Conservation (phyloP, 2,329 filamentous ascomycete genomes). For the Fusarium nurragi region DNA sequence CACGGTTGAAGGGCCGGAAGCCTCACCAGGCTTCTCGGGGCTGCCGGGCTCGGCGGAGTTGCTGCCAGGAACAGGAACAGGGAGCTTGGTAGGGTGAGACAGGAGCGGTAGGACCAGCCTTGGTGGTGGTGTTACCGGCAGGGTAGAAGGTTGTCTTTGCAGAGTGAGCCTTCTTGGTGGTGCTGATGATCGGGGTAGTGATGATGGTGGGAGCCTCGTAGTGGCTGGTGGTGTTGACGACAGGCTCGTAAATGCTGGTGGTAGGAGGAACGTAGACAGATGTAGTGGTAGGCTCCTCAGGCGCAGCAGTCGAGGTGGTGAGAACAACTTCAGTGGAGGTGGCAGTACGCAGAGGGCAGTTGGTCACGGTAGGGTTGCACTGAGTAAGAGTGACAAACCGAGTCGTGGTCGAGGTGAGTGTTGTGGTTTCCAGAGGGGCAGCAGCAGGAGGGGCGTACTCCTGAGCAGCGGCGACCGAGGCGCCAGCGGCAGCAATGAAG, state of each 20-base stretch:
- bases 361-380: conserved; percentile 52
- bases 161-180: conserved; percentile 37
- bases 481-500: conserved; percentile 54
- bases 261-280: conserved; percentile 31
- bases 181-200: conserved; percentile 43
- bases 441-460: conserved; percentile 30
- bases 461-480: conserved; percentile 50
- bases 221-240: conserved; percentile 43
- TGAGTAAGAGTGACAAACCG: conserved; percentile 58
- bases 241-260: conserved; percentile 40
- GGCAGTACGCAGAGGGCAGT: conserved; percentile 34
- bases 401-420: conserved; percentile 57
- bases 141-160: conserved; percentile 40
- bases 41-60: conserved; percentile 25
- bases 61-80: conserved; percentile 34
- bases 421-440: conserved; percentile 46
- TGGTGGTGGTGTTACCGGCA: conserved; percentile 42
- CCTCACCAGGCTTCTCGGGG: conserved; percentile 17
- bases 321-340: conserved; percentile 39
- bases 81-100: conserved; percentile 32
- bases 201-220: conserved; percentile 29
- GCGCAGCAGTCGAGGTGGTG: conserved; percentile 40
- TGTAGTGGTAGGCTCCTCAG: conserved; percentile 27
- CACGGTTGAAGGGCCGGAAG: conserved; percentile 30
- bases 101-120: conserved; percentile 39